A percentile compares a stretch with the other conserved stretches of the same genome.
These are phyloP conservation scores for Neophaeococcomyces mojaviensis DNA, from an alignment of 2,329 filamentous ascomycete genomes.

Conservation along the genomic window DNA sequence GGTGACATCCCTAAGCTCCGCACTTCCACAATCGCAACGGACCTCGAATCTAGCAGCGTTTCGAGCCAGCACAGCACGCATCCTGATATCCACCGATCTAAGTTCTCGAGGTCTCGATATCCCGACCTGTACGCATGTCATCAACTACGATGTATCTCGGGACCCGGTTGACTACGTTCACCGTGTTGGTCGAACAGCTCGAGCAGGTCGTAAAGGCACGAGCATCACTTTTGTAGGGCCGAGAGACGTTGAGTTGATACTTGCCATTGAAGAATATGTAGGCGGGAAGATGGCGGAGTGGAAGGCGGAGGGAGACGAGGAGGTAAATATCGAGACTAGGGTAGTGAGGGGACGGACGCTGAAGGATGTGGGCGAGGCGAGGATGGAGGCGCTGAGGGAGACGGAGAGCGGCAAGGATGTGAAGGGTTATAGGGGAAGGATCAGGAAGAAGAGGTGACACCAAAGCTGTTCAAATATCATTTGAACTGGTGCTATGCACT, in stretches of 20 bases:
- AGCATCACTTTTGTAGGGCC: constrained; percentile 86
- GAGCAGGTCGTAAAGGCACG: constrained; percentile 77
- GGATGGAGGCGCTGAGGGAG: constrained; percentile 80
- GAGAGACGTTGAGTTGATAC: constrained; percentile 81
- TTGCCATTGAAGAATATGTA: constrained; percentile 81
- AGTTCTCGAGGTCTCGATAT: constrained; percentile 93
- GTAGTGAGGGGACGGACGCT: constrained; percentile 71
- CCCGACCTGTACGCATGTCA: constrained; percentile 76
- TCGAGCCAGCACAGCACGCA: constrained; percentile 76
- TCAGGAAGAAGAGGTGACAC: constrained; percentile 17
- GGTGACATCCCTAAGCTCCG: constrained; percentile 84
- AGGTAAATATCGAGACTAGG: constrained; percentile 86
- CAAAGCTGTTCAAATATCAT: too few species aligned
- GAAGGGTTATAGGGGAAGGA: constrained; percentile 64
- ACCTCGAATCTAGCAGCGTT: constrained; percentile 85
- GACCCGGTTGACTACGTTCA: constrained; percentile 97
- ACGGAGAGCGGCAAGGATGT: constrained; percentile 91
- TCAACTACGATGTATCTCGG: constrained; percentile 95
- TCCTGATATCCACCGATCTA: constrained; percentile 91
- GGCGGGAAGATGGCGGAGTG: constrained; percentile 74
- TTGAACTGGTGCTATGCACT: too few species aligned
- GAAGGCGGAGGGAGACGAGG: constrained; percentile 58
- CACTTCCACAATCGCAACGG: constrained; percentile 74
- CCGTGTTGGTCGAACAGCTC: constrained; percentile 86
- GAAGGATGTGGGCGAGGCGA: constrained; percentile 91